Conservation (phyloP, 2,329 filamentous ascomycete genomes). For the Apiospora hydei region DNA sequence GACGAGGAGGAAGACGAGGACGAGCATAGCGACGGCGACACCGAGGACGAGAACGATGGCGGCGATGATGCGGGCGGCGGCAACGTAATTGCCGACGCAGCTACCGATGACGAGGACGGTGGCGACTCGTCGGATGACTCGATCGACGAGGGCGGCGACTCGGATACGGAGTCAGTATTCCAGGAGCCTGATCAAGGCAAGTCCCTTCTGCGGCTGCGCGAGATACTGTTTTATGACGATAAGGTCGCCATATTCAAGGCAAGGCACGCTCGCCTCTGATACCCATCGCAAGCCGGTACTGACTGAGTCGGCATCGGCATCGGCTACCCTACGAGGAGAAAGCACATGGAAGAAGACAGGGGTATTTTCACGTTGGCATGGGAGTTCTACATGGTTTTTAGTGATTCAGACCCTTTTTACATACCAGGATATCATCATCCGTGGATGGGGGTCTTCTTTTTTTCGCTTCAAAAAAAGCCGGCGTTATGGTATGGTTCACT, state of each 20-base stretch:
- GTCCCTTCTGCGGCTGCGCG: slow-evolving; percentile 62
- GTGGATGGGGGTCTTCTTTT: background rate
- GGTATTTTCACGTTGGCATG: background rate
- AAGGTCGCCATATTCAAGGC: slow-evolving; percentile 83
- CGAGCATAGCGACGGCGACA: slow-evolving; percentile 45
- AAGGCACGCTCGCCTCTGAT: slow-evolving; percentile 58
- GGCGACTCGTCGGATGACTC: slow-evolving; percentile 50
- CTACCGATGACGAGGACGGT: slow-evolving; percentile 54
- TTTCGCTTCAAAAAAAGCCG: slow-evolving; percentile 1
- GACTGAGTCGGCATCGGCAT: background rate
- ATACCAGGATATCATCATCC: background rate
- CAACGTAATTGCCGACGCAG: slow-evolving; percentile 44
- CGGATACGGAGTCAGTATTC: slow-evolving; percentile 57
- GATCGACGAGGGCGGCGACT: slow-evolving; percentile 54
- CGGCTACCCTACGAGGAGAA: background rate
- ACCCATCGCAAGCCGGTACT: background rate
- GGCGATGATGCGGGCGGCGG: slow-evolving; percentile 52
- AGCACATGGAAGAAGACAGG: background rate
- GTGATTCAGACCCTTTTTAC: background rate
- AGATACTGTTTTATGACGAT: slow-evolving; percentile 87
- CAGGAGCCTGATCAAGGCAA: slow-evolving; percentile 52
- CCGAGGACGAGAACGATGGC: slow-evolving; percentile 48
- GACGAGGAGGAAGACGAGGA: slow-evolving; percentile 42
- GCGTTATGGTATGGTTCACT: slow-evolving; percentile 2
- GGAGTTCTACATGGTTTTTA: background rate